Percentiles rank a stretch among this genome's conserved stretches.
These are phyloP conservation scores for Camellia japonica DNA, from an alignment of 148 eudicot genomes.

Conservation along the genomic window DNA sequence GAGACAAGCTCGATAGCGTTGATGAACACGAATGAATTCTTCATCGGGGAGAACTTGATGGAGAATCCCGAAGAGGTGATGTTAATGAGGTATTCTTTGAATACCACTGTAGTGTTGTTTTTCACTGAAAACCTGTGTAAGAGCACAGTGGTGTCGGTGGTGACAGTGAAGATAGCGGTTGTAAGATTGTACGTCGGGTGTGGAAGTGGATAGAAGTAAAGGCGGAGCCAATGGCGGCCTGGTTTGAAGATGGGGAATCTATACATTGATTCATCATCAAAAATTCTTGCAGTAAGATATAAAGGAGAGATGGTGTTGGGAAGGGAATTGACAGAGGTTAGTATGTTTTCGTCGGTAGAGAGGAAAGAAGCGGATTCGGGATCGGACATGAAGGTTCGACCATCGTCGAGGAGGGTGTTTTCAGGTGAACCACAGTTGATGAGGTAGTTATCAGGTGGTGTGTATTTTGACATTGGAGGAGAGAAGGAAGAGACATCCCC, in stretches of 20 bases:
- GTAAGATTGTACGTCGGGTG: conserved; percentile 47
- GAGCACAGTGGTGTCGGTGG: conserved; percentile 45
- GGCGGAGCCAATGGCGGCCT: conserved; percentile 53
- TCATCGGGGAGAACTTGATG: conserved; percentile 48
- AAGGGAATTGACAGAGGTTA: conserved; percentile 28
- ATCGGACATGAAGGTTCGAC: conserved; percentile 56
- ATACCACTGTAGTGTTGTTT: conserved; percentile 14
- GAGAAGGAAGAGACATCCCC: conserved; percentile 13
- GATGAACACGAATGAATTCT: conserved; percentile 50
- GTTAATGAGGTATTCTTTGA: conserved; percentile 58
- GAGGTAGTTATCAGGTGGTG: conserved; percentile 42
- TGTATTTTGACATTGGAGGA: conserved; percentile 22
- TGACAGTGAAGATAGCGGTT: conserved; percentile 40
- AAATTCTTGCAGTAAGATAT: conserved; percentile 47
- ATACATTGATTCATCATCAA: conserved; percentile 39
- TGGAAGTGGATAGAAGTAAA: conserved; percentile 56
- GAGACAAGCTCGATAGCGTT: conserved; percentile 65
- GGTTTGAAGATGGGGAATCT: conserved; percentile 43
- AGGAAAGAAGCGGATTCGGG: conserved; percentile 41
- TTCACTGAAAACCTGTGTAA: conserved; percentile 45
- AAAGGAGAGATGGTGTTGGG: conserved; percentile 26
- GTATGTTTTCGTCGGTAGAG: conserved; percentile 45
- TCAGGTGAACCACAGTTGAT: conserved; percentile 48
- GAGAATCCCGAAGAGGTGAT: conserved; percentile 33
- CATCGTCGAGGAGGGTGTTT: conserved; percentile 38